Evolutionary conservation across 345 rosid species (phyloP).

Genomic region (Salix purpurea): DNA sequence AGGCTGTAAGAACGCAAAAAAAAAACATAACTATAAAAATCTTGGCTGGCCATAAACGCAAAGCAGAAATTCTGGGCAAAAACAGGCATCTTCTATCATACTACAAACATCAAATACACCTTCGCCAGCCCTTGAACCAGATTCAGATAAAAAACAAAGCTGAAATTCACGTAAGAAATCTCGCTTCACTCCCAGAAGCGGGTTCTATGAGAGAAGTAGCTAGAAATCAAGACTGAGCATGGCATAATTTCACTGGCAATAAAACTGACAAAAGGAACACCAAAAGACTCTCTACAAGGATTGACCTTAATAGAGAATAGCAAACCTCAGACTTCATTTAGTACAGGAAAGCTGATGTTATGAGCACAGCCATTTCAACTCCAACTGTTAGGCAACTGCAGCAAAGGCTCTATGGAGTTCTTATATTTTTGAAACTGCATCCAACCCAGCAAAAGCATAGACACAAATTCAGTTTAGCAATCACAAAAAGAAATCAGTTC

Average conservation of each 20-base stretch:
- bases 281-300: neutral
- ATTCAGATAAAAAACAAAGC: too few species aligned
- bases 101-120: too few species aligned
- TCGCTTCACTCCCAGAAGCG: too few species aligned
- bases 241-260: neutral
- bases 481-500: neutral
- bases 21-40: too few species aligned
- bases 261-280: neutral
- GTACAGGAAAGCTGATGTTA: too few species aligned
- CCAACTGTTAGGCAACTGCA: neutral
- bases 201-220: neutral
- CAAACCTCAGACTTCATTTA: too few species aligned
- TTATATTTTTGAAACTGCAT: constrained; percentile 39
- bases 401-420: constrained; percentile 18
- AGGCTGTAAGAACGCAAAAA: neutral
- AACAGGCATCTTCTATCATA: too few species aligned
- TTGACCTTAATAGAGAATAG: too few species aligned
- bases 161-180: too few species aligned
- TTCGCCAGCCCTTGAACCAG: too few species aligned
- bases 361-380: neutral
- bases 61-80: too few species aligned
- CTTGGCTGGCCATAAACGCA: too few species aligned
- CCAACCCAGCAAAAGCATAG: neutral
- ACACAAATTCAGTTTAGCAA: neutral
- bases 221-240: neutral